These are phyloP conservation scores for Stentor roeselii DNA, from an alignment of 73 alveolate species.

Conservation along the genomic window DNA sequence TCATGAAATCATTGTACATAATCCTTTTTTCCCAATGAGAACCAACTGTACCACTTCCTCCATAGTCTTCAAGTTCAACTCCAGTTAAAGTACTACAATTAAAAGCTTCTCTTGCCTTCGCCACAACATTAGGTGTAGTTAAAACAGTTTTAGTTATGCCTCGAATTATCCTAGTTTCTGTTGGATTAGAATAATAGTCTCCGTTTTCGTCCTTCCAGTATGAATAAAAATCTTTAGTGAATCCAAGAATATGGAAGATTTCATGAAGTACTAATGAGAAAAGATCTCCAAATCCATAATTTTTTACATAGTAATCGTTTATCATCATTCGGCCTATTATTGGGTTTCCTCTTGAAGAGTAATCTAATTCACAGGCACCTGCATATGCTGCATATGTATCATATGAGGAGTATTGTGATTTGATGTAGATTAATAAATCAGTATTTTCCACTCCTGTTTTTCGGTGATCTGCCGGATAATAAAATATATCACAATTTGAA, in stretches of 20 bases:
- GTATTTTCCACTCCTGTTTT: background rate
- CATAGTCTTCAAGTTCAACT: slow-evolving; percentile 44
- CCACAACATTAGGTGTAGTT: background rate
- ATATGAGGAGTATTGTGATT: background rate
- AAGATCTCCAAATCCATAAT: background rate
- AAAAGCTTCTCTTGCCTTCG: background rate
- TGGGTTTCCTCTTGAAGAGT: background rate
- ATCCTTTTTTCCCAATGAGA: slow-evolving; percentile 63
- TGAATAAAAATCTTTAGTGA: background rate
- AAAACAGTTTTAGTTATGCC: background rate
- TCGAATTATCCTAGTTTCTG: background rate
- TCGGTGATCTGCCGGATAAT: background rate
- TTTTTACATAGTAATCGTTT: background rate
- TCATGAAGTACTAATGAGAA: slow-evolving; percentile 7
- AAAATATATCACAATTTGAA: background rate
- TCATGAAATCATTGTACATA: slow-evolving; percentile 57
- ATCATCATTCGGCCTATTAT: background rate
- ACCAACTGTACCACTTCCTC: slow-evolving; percentile 36
- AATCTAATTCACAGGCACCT: background rate
- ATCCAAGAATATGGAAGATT: slow-evolving; percentile 7
- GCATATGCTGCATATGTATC: background rate
- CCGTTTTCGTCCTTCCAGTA: background rate
- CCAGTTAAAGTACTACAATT: slow-evolving; percentile 7
- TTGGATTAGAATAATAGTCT: background rate
- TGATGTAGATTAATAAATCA: background rate